Conservation (phyloP, 164 flowering plant species). For the Vitis riparia region DNA sequence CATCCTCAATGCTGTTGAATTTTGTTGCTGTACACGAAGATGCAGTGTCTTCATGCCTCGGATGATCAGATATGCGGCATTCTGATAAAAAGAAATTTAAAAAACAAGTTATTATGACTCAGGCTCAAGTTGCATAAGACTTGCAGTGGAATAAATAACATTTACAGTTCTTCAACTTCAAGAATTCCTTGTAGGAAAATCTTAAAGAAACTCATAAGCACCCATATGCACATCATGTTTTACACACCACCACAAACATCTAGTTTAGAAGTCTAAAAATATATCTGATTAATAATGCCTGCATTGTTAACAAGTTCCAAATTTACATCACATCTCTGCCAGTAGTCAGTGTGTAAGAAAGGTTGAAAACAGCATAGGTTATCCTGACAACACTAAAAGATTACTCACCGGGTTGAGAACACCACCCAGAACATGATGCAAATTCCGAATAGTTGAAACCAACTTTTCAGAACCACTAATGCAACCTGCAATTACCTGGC, state of each 20-base stretch:
- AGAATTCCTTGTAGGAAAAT: too few species aligned
- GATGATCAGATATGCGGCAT: constrained; percentile 90
- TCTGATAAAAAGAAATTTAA: constrained; percentile 38
- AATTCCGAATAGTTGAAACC: constrained; percentile 57
- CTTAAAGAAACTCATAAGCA: not conserved
- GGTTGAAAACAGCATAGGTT: not conserved
- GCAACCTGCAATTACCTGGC: constrained; percentile 90
- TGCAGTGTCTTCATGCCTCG: constrained; percentile 99
- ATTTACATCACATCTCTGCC: not conserved
- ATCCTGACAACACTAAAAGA: not conserved
- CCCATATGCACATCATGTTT: not conserved
- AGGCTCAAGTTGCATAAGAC: not conserved
- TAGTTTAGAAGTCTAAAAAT: not conserved
- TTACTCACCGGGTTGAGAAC: constrained; percentile 81
- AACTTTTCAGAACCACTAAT: constrained; percentile 77
- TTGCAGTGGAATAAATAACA: not conserved
- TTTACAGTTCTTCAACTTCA: too few species aligned
- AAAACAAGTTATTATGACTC: not conserved
- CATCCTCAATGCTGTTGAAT: constrained; percentile 84
- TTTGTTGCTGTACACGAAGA: constrained; percentile 97
- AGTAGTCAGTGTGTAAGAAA: too few species aligned
- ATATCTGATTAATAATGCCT: not conserved
- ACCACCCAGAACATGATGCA: constrained; percentile 94
- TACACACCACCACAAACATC: not conserved
- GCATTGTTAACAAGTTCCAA: not conserved